A percentile compares a stretch with the other conserved stretches of the same genome.
Conservation (phyloP, 805 yeast genomes). For the Yamadazyma olivae region DNA sequence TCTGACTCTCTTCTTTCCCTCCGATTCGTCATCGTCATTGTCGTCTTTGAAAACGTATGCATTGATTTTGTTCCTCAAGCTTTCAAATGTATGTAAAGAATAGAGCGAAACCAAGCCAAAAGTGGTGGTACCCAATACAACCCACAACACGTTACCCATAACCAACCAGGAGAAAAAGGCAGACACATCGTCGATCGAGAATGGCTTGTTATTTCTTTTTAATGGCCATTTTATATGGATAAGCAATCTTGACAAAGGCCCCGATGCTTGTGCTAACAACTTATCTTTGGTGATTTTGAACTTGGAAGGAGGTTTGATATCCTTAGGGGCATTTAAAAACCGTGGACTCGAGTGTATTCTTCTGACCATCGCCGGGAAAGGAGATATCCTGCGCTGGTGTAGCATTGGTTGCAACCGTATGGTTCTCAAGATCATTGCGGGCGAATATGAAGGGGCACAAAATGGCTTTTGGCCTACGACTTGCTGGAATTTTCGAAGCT, state of each 20-base stretch:
- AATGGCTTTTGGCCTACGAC: no score
- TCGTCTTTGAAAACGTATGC: slow-evolving; percentile 22
- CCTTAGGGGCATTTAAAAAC: no score
- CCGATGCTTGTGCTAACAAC: slow-evolving; percentile 28
- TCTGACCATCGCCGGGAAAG: no score
- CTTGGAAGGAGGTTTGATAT: no score
- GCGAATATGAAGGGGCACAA: no score
- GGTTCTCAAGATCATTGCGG: no score
- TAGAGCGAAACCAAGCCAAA: slow-evolving; percentile 48
- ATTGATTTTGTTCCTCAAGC: slow-evolving; percentile 18
- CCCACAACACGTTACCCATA: slow-evolving; percentile 56
- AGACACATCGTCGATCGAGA: slow-evolving; percentile 48
- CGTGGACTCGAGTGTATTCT: no score
- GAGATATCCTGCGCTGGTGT: no score
- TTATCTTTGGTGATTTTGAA: slow-evolving; percentile 17
- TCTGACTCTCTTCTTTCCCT: slow-evolving; percentile 3
- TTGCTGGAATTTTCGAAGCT: no score
- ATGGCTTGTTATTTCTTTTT: slow-evolving; percentile 45
- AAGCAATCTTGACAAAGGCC: slow-evolving; percentile 27
- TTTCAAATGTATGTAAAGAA: slow-evolving; percentile 36
- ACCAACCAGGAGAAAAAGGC: slow-evolving; percentile 57
- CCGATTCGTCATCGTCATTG: slow-evolving; percentile 6
- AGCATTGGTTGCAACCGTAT: no score
- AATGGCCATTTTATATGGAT: slow-evolving; percentile 48
- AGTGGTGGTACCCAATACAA: slow-evolving; percentile 56